phyloP scores from a whole-genome alignment of 179 eudicot genomes.

The Heliamphora pulchella region DNA sequence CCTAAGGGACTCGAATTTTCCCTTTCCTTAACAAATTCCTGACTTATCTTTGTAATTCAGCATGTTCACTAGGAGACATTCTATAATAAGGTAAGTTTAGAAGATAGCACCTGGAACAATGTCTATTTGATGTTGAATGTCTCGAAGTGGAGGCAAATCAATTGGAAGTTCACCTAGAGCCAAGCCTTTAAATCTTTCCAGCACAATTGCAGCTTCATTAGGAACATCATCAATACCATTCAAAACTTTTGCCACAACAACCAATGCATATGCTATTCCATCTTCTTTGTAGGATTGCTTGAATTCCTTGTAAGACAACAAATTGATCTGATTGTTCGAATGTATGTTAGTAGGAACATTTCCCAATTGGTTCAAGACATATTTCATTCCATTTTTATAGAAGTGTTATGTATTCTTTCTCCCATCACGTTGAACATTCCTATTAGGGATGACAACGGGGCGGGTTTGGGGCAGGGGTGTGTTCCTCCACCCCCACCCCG shows the following conservation, averaged over 20 bases:
- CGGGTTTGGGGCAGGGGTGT: too few species aligned
- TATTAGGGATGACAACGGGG: too few species aligned
- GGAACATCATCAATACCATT: neutral
- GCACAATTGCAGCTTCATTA: neutral
- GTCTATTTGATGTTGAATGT: neutral
- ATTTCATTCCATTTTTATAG: too few species aligned
- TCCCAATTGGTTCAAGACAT: too few species aligned
- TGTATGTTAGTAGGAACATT: neutral
- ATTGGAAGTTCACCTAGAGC: neutral
- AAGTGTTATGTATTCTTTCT: too few species aligned
- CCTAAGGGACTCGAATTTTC: neutral
- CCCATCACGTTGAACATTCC: too few species aligned
- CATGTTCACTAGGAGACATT: slow-evolving; percentile 13
- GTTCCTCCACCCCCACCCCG: too few species aligned
- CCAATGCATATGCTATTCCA: neutral
- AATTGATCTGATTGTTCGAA: neutral
- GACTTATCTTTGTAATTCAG: slow-evolving; percentile 8
- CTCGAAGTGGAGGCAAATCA: neutral
- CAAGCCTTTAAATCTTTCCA: neutral
- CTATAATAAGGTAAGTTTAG: slow-evolving; percentile 16
- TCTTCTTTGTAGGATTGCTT: neutral
- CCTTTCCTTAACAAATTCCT: slow-evolving; percentile 4
- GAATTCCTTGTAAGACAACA: neutral
- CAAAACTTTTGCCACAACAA: neutral
- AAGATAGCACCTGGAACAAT: slow-evolving; percentile 4